Conservation (phyloP, 1,139 yeast species). For the Suhomyces guaymorum region DNA sequence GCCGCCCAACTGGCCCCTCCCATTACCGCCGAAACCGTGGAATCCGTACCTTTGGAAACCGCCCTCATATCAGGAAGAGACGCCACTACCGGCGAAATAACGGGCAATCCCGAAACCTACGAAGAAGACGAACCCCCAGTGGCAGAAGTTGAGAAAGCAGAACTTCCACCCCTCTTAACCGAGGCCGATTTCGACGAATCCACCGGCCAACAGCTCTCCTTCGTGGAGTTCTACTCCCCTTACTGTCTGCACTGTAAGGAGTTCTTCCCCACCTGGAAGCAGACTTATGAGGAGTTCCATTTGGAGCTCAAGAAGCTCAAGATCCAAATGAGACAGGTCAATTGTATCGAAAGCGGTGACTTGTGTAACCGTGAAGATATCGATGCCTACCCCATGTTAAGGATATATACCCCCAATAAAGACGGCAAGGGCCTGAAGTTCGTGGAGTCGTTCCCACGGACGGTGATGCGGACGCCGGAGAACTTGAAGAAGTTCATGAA, state of each 20-base stretch:
- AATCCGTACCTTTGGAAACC: too few species aligned
- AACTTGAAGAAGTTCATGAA: constrained; percentile 54
- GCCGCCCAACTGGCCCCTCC: not conserved
- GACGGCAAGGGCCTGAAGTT: constrained; percentile 35
- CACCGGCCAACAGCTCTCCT: constrained; percentile 49
- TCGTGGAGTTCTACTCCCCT: constrained; percentile 29
- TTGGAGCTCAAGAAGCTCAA: constrained; percentile 39
- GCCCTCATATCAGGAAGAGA: not conserved
- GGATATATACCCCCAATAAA: constrained; percentile 56
- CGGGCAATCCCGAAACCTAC: constrained; percentile 7
- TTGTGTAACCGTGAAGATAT: constrained; percentile 64
- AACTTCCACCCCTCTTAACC: constrained; percentile 31
- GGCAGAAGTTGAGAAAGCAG: constrained; percentile 4
- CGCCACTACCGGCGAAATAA: not conserved
- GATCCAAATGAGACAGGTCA: constrained; percentile 64
- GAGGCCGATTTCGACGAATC: constrained; percentile 43
- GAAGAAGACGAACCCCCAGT: constrained; percentile 7
- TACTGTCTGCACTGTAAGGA: constrained; percentile 69
- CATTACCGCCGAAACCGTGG: too few species aligned
- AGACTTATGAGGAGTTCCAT: constrained; percentile 48
- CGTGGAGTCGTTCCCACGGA: constrained; percentile 49
- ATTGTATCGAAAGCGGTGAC: constrained; percentile 73
- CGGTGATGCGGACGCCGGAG: constrained; percentile 47
- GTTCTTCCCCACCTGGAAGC: constrained; percentile 43
- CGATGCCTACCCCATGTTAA: constrained; percentile 55